Conservation (phyloP, 2,329 filamentous ascomycete species). For the Aspergillus neoniger region DNA sequence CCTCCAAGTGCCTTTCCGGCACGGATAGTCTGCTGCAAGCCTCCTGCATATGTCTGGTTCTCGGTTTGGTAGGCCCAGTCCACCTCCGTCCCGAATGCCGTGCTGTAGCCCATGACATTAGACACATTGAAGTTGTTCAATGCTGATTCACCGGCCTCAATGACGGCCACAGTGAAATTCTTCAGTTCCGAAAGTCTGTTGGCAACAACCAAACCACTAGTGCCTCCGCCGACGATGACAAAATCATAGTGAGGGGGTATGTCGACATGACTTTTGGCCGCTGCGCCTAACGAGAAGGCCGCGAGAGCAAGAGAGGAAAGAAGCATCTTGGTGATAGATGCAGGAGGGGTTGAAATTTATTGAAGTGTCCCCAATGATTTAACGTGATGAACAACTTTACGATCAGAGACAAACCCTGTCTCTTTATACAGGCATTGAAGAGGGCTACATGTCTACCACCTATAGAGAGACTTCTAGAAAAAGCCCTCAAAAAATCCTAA, state of each 20-base stretch:
- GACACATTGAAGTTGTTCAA: constrained; percentile 34
- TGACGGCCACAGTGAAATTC: constrained; percentile 31
- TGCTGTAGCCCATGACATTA: constrained; percentile 25
- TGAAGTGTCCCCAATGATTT: no score
- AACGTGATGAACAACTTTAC: no score
- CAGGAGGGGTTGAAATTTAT: no score
- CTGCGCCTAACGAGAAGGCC: constrained; percentile 20
- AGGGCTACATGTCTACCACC: no score
- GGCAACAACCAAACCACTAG: constrained; percentile 38
- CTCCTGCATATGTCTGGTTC: constrained; percentile 44
- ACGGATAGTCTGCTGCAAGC: constrained; percentile 35
- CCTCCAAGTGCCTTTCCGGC: constrained; percentile 50
- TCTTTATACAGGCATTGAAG: no score
- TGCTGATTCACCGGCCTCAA: constrained; percentile 37
- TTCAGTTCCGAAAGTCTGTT: constrained; percentile 38
- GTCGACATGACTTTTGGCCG: background rate
- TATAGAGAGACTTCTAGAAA: no score
- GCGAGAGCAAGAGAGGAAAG: background rate
- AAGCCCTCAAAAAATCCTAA: no score
- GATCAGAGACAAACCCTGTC: no score
- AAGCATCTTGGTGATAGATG: background rate
- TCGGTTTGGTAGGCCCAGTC: constrained; percentile 48
- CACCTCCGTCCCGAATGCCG: constrained; percentile 38
- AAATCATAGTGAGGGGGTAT: constrained; percentile 31
- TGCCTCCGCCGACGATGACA: constrained; percentile 40